Evolutionary conservation across 208 protist genomes (phyloP).

Genomic region (Crithidia brevicula): DNA sequence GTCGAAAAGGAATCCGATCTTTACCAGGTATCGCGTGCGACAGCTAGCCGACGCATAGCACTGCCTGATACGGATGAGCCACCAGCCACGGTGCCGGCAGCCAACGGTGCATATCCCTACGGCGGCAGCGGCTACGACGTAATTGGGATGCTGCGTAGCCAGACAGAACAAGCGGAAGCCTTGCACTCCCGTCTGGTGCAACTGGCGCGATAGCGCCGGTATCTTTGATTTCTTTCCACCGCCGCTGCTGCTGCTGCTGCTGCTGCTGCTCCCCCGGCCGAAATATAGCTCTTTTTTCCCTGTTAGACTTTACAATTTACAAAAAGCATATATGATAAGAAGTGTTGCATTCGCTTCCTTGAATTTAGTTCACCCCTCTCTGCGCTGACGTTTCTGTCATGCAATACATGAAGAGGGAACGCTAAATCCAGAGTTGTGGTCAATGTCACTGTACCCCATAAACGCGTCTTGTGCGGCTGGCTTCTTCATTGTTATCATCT

Average conservation of each 20-base stretch:
- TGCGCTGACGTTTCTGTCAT: no score
- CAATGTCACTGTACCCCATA: no score
- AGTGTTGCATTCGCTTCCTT: no score
- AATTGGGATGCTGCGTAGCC: slow-evolving; percentile 55
- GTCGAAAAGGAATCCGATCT: slow-evolving; percentile 51
- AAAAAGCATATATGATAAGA: no score
- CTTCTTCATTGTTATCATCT: no score
- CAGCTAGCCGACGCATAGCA: neutral
- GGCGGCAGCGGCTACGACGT: slow-evolving; percentile 47
- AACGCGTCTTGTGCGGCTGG: no score
- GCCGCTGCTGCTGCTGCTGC: no score
- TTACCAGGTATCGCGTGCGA: slow-evolving; percentile 4
- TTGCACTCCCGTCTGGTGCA: slow-evolving; percentile 69
- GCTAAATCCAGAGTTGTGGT: no score
- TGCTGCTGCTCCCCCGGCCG: no score
- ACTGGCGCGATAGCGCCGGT: slow-evolving; percentile 34
- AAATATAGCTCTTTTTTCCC: slow-evolving; percentile 14
- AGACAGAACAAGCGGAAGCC: slow-evolving; percentile 68
- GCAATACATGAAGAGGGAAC: no score
- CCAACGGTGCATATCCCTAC: neutral
- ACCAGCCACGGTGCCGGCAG: slow-evolving; percentile 9
- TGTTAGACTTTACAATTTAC: no score
- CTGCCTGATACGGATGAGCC: slow-evolving; percentile 5
- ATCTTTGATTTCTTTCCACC: neutral
- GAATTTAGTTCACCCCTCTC: no score